Evolutionary conservation across 1,139 yeast genomes (phyloP).

Genomic region (Lodderomyces beijingensis): DNA sequence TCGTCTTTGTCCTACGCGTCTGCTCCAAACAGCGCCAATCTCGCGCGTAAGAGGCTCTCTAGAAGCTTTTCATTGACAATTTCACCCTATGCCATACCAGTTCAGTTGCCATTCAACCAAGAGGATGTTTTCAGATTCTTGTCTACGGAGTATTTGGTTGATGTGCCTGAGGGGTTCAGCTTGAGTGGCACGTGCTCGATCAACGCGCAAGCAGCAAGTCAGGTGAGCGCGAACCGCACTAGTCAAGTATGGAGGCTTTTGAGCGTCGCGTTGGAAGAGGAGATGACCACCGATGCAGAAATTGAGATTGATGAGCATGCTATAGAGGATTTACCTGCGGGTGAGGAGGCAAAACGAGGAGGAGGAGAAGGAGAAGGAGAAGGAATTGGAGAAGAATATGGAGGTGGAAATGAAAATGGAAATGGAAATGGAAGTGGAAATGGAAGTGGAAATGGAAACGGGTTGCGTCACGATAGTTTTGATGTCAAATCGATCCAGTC

Average conservation of each 20-base stretch:
- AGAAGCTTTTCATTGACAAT: conserved; percentile 7
- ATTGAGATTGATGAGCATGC: conserved; percentile 3
- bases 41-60: conserved; percentile 10
- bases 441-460: not conserved
- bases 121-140: conserved; percentile 37
- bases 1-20: conserved; percentile 22
- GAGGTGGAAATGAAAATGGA: not conserved
- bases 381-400: not conserved
- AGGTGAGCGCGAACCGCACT: conserved; percentile 50
- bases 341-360: not conserved
- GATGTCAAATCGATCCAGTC: conserved; percentile 29
- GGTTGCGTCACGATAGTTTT: not conserved
- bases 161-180: conserved; percentile 47
- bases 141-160: conserved; percentile 38
- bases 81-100: conserved; percentile 45
- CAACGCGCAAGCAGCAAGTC: conserved; percentile 57
- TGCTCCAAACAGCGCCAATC: conserved; percentile 6
- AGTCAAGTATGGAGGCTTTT: conserved; percentile 71
- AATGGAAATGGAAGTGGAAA: not conserved
- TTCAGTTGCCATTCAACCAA: conserved; percentile 40
- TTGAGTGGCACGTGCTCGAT: conserved; percentile 52
- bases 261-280: conserved; percentile 51
- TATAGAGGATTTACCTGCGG: not conserved
- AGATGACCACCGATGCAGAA: conserved; percentile 14
- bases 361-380: not conserved